Evolutionary conservation across 768 basidiomycete genomes (phyloP).

Genomic region (Auriscalpium microsporum): DNA sequence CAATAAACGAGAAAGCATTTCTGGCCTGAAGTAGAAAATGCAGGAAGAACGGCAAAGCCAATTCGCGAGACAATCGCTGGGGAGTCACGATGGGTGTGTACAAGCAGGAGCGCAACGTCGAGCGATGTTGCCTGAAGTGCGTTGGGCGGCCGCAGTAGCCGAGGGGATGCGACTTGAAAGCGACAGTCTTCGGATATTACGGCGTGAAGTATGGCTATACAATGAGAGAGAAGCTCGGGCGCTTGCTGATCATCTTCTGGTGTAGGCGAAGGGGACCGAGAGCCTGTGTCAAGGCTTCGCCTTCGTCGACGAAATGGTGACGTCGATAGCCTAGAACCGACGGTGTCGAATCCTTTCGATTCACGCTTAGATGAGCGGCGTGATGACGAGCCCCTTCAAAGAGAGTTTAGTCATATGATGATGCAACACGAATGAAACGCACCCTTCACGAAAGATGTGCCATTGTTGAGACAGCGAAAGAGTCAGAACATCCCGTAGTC

Average conservation of each 20-base stretch:
- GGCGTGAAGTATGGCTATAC: conserved; percentile 52
- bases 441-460: conserved; percentile 11
- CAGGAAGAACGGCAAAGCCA: conserved; percentile 63
- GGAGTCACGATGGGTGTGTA: conserved; percentile 44
- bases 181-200: conserved; percentile 68
- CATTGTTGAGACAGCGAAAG: conserved; percentile 8
- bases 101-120: conserved; percentile 63
- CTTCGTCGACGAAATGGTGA: conserved; percentile 40
- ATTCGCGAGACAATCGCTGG: conserved; percentile 48
- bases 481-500: conserved; percentile 49
- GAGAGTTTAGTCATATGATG: not conserved
- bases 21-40: conserved; percentile 53
- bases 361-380: not conserved
- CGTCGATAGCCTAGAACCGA: not conserved
- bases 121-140: conserved; percentile 64
- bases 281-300: conserved; percentile 28
- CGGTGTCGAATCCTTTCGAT: not conserved
- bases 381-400: not conserved
- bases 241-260: conserved; percentile 22
- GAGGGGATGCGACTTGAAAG: conserved; percentile 47
- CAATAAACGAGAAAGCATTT: conserved; percentile 57
- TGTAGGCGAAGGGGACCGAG: conserved; percentile 44
- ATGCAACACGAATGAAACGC: not conserved
- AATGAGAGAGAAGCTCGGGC: conserved; percentile 49
- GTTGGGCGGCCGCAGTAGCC: conserved; percentile 63